These are phyloP conservation scores for Quercus dentata DNA, from an alignment of 306 rosid genomes.

Conservation along the genomic window DNA sequence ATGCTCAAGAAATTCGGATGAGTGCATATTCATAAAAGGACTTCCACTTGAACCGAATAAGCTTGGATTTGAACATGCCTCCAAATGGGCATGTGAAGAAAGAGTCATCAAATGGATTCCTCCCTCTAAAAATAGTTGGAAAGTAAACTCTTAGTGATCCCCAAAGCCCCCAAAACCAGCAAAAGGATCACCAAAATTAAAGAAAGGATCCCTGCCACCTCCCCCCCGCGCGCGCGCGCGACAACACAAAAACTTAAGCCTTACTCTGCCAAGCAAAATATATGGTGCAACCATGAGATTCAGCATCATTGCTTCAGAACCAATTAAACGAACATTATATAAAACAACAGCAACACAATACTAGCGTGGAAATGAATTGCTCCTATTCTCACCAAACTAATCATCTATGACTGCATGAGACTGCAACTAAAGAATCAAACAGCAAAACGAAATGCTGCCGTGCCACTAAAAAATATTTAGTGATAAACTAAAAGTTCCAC, in stretches of 20 bases:
- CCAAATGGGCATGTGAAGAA: conserved; percentile 77
- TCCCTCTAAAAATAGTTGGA: conserved; percentile 58
- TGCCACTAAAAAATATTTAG: not conserved
- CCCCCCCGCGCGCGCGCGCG: conserved; percentile 41
- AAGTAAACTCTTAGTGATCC: conserved; percentile 47
- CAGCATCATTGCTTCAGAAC: not conserved
- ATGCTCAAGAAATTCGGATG: conserved; percentile 51
- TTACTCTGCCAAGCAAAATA: not conserved
- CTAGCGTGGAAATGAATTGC: not conserved
- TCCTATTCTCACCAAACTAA: not conserved
- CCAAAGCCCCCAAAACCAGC: conserved; percentile 63
- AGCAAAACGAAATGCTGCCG: not conserved
- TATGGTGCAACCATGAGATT: not conserved
- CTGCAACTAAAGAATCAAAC: not conserved
- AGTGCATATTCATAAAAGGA: conserved; percentile 43
- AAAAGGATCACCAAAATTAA: conserved; percentile 53
- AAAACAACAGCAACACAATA: not conserved
- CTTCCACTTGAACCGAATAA: conserved; percentile 43
- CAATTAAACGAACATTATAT: not conserved
- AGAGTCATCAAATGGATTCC: conserved; percentile 81
- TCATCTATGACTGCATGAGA: not conserved
- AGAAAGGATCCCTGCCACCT: conserved; percentile 55
- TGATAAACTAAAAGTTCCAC: not conserved
- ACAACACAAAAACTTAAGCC: not conserved
- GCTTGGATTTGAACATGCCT: conserved; percentile 52